Conservation (phyloP, 1,284 basidiomycete genomes). For the Serendipita sp. region DNA sequence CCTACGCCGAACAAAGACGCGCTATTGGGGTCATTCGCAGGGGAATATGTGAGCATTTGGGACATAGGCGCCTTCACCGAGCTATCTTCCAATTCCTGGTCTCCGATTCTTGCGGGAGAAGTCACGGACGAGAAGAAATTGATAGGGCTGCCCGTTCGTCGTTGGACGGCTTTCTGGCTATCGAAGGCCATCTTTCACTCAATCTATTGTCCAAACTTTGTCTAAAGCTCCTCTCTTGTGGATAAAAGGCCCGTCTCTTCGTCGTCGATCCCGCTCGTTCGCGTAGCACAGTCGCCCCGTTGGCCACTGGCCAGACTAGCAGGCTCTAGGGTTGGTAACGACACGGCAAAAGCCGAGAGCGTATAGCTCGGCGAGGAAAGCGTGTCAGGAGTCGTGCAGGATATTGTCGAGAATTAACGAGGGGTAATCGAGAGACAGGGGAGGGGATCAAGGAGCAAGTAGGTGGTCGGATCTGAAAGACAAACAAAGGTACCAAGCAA, state of each 20-base stretch:
- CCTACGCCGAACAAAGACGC: neutral
- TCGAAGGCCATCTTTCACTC: slow-evolving; percentile 2
- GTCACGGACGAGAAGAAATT: neutral
- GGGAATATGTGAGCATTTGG: neutral
- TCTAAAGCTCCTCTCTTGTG: neutral
- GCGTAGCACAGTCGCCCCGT: neutral
- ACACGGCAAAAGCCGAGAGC: neutral
- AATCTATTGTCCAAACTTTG: neutral
- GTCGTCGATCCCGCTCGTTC: neutral
- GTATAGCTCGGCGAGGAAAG: slow-evolving; percentile 4
- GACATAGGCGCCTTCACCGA: neutral
- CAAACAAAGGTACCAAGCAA: neutral
- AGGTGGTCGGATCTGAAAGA: neutral
- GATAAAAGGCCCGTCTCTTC: neutral
- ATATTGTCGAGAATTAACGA: neutral
- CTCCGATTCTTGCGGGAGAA: neutral
- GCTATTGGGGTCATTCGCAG: neutral
- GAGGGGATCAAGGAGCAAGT: neutral
- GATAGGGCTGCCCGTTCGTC: neutral
- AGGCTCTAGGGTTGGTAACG: no score
- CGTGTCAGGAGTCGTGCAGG: neutral
- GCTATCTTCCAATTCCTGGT: neutral
- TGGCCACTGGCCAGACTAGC: neutral
- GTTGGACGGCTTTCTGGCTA: neutral
- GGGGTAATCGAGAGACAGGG: neutral